Base-by-base conservation (phyloP, 2,329 filamentous ascomycete genomes). In the Colletotrichum liaoningense region DNA sequence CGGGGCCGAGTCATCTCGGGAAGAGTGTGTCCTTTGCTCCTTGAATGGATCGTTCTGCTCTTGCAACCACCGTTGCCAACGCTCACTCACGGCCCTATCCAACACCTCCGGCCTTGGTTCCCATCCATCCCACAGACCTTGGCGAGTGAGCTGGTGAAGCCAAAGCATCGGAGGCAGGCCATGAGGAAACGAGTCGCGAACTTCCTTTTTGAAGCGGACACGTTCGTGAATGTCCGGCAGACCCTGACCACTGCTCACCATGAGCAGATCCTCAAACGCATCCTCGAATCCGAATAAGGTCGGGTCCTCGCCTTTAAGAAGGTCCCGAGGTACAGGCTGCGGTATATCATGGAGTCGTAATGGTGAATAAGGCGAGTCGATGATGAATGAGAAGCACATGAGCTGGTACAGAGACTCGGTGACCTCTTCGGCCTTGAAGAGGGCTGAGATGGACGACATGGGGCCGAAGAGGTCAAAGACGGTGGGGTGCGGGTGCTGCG, bases 181-280 rank as follows among this genome's bases (percentile, higher is more conserved):
- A 11, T 73, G 71, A 11, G 84, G 83, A 67, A 82, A 86, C 78
- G 85, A 83, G 11, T 80, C 79, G 26, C 79, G 78, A 55, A 86
- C 77, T 14, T 85, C 79, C 70, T 77, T 80, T 60, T 82, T 80
- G 74, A 84, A 81, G 42, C 82, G 77, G 67, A 82, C 79, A 57
- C 80, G 80, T 2, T 76, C 78, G 14, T 76, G 75, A 26, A 88
- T 83, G 24, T 86, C 81, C 5, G 83, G 81, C 24, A 90, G 79
- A 2, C 80, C 78, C 7, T 82, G 80, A 4, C 84, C 84, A 16
- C 84, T 82, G n/a, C 83, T 84, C 22, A 84, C 83, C n/a, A 82
- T 81, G 14, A 91, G 81, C 19, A 91, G 84, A 74, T 91, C 89
- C 76, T 91, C 88, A 74, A 90, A 90, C 59, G 89, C 88, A 75